Evolutionary conservation across 805 yeast species (phyloP), one percentile per base, ranked within the genome.

Genomic region (Lachancea quebecensis): DNA sequence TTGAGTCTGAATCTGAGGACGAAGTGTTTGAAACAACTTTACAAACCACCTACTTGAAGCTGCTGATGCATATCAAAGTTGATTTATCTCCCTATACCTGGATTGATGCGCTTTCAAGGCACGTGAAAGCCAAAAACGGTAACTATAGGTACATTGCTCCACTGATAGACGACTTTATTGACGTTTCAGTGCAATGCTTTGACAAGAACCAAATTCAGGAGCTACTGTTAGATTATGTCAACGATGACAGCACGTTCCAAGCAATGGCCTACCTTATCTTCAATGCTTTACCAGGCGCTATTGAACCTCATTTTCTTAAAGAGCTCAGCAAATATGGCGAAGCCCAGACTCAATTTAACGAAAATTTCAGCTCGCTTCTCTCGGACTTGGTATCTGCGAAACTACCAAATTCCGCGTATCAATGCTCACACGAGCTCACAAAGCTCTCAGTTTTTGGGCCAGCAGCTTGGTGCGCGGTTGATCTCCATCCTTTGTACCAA

Each of bases 31-130:
- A 77, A 44, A 70, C 60, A 0, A 60, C 75, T 2, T 50, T 71
- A 9, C 87, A 82, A 52, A 72, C 81, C 0, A 60, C 79, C 30
- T 71, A 73, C 48, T 57, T 83, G 44, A 67, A 69, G 44, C 54
- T 78, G 7, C 47, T 81, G 29, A 58, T 73, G 12, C 66, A 69
- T 50, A 60, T 73, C 35, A 60, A 72, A 35, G 50, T 64, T 0
- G 47, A 60, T 7, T 51, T 56, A 1, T 48, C 57, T 9, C 42
- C 51, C 31, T 47, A 56, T 16, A 50, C 58, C 0, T 51, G 68
- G 42, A 42, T 75, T 25, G 54, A 62, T 16, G 61, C 68, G 35
- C 59, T 78, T 16, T 65, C 65, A 15, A 63, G 62, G 29, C 74
- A 76, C 54, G 52, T 69, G 3, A 59, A 56, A 31, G 49, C 58